phyloP scores from a whole-genome alignment of 257 asterid genomes.

The Nicotiana tabacum region DNA sequence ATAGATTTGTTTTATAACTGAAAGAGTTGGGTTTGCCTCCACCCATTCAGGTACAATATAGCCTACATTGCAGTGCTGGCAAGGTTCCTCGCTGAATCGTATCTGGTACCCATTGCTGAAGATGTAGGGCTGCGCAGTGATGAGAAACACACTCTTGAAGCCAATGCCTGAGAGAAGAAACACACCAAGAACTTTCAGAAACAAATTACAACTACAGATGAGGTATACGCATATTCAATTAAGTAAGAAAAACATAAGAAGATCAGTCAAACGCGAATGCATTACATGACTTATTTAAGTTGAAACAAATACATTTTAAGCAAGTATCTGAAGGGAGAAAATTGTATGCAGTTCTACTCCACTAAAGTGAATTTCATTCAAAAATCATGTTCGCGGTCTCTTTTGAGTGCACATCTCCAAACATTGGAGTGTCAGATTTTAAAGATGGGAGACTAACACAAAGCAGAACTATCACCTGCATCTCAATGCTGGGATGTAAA shows the following conservation, averaged over 20 bases:
- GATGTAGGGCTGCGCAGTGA: slow-evolving; percentile 32
- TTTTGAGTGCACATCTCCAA: background rate
- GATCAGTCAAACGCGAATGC: background rate
- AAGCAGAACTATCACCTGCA: background rate
- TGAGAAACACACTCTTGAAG: slow-evolving; percentile 39
- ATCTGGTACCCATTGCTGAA: slow-evolving; percentile 39
- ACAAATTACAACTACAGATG: background rate
- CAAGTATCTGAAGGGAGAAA: background rate
- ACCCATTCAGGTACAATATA: slow-evolving; percentile 36
- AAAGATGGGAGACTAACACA: background rate
- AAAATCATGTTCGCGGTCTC: background rate
- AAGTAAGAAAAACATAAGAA: background rate
- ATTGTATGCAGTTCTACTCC: background rate
- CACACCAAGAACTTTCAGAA: background rate
- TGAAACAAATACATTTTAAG: background rate
- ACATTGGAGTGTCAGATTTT: background rate
- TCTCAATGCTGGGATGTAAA: background rate
- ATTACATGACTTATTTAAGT: background rate
- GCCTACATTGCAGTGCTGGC: slow-evolving; percentile 26
- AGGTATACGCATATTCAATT: background rate
- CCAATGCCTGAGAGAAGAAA: slow-evolving; percentile 29
- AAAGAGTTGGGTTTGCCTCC: slow-evolving; percentile 22
- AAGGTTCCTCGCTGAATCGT: slow-evolving; percentile 31
- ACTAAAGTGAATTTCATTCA: background rate
- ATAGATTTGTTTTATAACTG: slow-evolving; percentile 14